Conservation (phyloP, 2,329 filamentous ascomycete genomes). For the Pyricularia sp. region DNA sequence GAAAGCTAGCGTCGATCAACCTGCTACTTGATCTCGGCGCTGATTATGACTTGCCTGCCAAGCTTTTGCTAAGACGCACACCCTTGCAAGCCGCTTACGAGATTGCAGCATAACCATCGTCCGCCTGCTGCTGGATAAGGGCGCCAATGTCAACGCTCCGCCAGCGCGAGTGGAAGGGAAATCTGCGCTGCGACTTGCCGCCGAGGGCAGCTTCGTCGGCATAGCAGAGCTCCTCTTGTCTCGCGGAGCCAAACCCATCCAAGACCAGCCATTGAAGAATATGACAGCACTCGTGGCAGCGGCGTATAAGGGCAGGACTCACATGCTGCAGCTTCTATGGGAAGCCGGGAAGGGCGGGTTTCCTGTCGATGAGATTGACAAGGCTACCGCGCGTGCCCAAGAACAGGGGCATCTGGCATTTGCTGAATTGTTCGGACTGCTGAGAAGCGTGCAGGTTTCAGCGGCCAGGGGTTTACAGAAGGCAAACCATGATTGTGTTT, state of each 20-base stretch:
- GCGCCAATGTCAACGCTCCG: not conserved
- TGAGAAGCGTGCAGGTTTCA: no score
- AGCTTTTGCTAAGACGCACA: not conserved
- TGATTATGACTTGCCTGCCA: not conserved
- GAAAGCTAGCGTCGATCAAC: not conserved
- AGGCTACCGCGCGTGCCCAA: not conserved
- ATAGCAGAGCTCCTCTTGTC: not conserved
- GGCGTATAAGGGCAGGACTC: not conserved
- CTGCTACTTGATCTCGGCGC: not conserved
- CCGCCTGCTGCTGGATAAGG: not conserved
- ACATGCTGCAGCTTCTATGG: not conserved
- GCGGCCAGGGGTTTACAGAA: no score
- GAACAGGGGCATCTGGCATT: not conserved
- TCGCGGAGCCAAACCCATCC: not conserved
- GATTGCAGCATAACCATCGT: not conserved
- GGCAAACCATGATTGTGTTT: no score
- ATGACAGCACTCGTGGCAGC: not conserved
- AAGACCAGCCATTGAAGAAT: not conserved
- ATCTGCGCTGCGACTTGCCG: not conserved
- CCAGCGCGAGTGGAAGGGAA: not conserved
- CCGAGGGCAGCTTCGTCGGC: not conserved
- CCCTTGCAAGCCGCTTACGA: constrained; percentile 4
- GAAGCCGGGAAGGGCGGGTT: not conserved
- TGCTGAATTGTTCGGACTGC: not conserved
- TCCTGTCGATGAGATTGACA: not conserved